Base-by-base conservation (phyloP, 2,329 filamentous ascomycete genomes). In the Ploettnerulaceae sp. region DNA sequence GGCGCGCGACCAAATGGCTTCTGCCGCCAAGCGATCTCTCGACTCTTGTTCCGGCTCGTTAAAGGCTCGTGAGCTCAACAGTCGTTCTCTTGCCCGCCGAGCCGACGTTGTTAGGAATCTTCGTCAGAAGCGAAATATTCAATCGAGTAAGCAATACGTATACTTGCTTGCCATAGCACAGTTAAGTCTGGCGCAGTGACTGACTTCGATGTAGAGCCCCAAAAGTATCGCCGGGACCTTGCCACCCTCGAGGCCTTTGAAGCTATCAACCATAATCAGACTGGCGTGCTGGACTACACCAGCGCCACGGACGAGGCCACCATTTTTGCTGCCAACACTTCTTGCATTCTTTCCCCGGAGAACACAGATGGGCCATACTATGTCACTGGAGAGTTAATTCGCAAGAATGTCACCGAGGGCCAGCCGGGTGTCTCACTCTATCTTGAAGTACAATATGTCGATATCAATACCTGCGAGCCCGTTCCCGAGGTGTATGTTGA, bases 331-430 rank as follows among this genome's bases (percentile, higher is more conserved):
- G 64, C 63, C 42, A 69, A 71, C 57, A 65, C 63, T 36, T 69
- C 69, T 20, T 77, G 74, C 52, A 64, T 76, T 18, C 64, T 78
- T 14, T 70, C 67, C 12, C 73, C 74, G 1, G 75, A 78, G 57
- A 70, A 71, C 17, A 75, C 69, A 7, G 66, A 75, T 54, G 75
- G 75, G 1, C 75, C 76, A n/a, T 79, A 77, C 64, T 79, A 62
- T 40, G 66, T 69, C 21, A 59, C 57, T 12, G 66, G 67, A 7
- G 67, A 70, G 43, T 51, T 64, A 1, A 64, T 70, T 48, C 65
- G 68, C 18, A 50, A 60, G 20, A 59, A 70, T 47, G 58, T 70
- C 35, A 53, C 51, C 5, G 67, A 71, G 21, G 63, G 64, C 11
- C 67, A 77, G 57, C 51, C 56, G 7, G 76, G 75, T 37, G 65